Evolutionary conservation across 768 basidiomycete genomes (phyloP).

Genomic region (Pleurotus cornucopiae): DNA sequence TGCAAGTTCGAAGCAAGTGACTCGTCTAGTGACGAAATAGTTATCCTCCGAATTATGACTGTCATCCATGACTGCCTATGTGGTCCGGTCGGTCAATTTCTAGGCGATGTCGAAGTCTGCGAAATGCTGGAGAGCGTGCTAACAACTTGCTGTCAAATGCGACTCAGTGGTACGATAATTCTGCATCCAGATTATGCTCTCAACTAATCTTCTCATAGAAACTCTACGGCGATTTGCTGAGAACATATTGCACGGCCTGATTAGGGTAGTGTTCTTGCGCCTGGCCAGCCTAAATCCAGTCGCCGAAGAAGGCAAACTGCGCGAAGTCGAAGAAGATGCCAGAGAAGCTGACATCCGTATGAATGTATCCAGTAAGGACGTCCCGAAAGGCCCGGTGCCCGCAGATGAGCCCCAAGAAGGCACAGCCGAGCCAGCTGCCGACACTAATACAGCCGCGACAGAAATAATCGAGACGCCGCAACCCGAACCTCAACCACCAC

Average conservation of each 20-base stretch:
- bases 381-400: slow-evolving; percentile 14
- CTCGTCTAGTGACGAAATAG: slow-evolving; percentile 96
- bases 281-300: slow-evolving; percentile 64
- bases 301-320: slow-evolving; percentile 65
- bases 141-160: slow-evolving; percentile 95
- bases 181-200: neutral
- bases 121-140: slow-evolving; percentile 98
- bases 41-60: slow-evolving; percentile 85
- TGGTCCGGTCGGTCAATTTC: slow-evolving; percentile 56
- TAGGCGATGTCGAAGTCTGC: slow-evolving; percentile 93
- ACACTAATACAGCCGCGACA: slow-evolving; percentile 13
- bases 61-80: slow-evolving; percentile 85
- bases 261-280: slow-evolving; percentile 75
- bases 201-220: slow-evolving; percentile 40
- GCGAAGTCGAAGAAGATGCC: slow-evolving; percentile 42
- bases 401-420: slow-evolving; percentile 8
- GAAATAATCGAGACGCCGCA: slow-evolving; percentile 8
- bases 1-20: slow-evolving; percentile 99
- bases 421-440: slow-evolving; percentile 11
- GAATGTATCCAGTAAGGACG: slow-evolving; percentile 42
- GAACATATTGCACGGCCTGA: slow-evolving; percentile 83
- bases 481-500: neutral
- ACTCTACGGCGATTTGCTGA: slow-evolving; percentile 85
- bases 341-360: slow-evolving; percentile 57
- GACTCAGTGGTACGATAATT: slow-evolving; percentile 77